Conservation (phyloP, 140 eudicot species). For the Eryngium alpinum region DNA sequence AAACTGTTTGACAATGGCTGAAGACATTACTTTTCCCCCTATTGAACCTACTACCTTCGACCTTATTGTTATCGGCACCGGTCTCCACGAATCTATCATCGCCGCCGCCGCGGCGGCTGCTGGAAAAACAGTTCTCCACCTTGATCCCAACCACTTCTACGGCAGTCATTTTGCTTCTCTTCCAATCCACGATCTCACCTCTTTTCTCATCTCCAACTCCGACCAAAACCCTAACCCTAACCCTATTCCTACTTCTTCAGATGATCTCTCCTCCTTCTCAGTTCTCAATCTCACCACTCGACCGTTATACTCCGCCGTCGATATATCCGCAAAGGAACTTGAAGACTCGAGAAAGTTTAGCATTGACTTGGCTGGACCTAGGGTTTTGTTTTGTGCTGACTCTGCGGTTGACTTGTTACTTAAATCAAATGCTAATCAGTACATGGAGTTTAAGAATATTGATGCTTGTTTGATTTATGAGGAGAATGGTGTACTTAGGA, state of each 20-base stretch:
- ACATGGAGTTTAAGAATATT: constrained; percentile 77
- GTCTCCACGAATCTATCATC: constrained; percentile 67
- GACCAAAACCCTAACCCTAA: constrained; percentile 12
- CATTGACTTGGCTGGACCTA: constrained; percentile 76
- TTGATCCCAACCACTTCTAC: constrained; percentile 78
- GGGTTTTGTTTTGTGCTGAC: constrained; percentile 86
- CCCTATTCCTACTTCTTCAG: constrained; percentile 8
- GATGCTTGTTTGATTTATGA: constrained; percentile 57
- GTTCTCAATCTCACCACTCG: constrained; percentile 33
- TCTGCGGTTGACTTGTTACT: constrained; percentile 54
- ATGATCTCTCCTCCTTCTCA: constrained; percentile 20
- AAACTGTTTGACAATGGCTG: constrained; percentile 2
- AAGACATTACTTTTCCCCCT: constrained; percentile 38
- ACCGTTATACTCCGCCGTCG: constrained; percentile 46
- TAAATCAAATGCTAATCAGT: constrained; percentile 59
- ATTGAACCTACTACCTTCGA: constrained; percentile 82
- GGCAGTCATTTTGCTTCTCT: constrained; percentile 79
- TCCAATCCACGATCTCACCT: constrained; percentile 47
- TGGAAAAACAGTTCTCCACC: constrained; percentile 81
- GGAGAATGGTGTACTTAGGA: constrained; percentile 35
- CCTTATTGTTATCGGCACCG: constrained; percentile 80
- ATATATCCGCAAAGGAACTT: constrained; percentile 18
- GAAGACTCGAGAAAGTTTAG: constrained; percentile 38
- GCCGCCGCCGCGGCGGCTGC: constrained; percentile 91
- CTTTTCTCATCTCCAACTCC: constrained; percentile 47